A percentile compares a stretch with the other conserved stretches of the same genome.
Evolutionary conservation across 2,329 filamentous ascomycete species (phyloP).

Genomic region (Seiridium cupressi): DNA sequence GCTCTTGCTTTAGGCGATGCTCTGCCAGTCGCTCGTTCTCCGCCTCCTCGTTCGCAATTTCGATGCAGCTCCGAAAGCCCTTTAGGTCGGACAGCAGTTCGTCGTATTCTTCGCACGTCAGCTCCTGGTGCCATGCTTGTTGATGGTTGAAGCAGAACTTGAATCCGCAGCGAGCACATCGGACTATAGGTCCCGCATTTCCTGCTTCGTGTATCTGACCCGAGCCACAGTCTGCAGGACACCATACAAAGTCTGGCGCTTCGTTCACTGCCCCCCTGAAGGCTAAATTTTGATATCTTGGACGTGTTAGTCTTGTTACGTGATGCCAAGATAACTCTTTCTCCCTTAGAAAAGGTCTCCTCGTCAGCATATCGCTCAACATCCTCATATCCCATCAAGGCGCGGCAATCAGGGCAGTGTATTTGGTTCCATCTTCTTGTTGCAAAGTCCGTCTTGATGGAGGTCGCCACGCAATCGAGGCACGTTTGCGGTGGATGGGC

Average conservation of each 20-base stretch:
- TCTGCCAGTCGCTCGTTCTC: too few relatives aligned
- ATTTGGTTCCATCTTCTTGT: conserved; percentile 6
- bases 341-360: conserved; percentile 6
- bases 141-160: conserved; percentile 26
- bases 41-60: too few relatives aligned
- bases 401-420: conserved; percentile 6
- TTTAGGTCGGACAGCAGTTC: conserved; percentile 5
- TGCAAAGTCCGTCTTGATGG: conserved; percentile 5
- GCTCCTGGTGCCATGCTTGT: conserved; percentile 17
- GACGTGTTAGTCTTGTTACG: too few relatives aligned
- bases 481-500: conserved; percentile 5
- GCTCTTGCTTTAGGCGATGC: too few relatives aligned
- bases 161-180: conserved; percentile 19
- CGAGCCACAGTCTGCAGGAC: conserved; percentile 33
- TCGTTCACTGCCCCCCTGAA: conserved; percentile 4
- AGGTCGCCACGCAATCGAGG: conserved; percentile 3
- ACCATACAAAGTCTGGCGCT: conserved; percentile 38
- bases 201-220: conserved; percentile 41
- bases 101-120: conserved; percentile 24
- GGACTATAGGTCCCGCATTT: conserved; percentile 25
- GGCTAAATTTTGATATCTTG: conserved; percentile 4
- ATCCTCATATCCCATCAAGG: conserved; percentile 1
- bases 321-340: neutral
- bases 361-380: conserved; percentile 6
- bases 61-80: too few relatives aligned